These are phyloP conservation scores for Glonium stellatum DNA, from an alignment of 495 filamentous ascomycete genomes.

Conservation along the genomic window DNA sequence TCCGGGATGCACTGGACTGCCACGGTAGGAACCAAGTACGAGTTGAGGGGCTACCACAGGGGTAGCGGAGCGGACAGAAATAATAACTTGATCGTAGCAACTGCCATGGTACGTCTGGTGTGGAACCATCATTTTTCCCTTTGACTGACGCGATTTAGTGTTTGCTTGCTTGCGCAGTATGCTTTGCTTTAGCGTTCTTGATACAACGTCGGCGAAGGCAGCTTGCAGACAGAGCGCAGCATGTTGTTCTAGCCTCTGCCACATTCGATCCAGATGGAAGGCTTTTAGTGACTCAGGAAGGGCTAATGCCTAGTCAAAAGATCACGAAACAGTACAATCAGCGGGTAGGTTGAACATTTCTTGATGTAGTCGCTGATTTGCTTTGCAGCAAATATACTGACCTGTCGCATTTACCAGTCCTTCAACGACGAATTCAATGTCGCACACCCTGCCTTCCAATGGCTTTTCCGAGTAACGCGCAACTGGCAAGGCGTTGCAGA, in stretches of 20 bases:
- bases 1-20: conserved; percentile 89
- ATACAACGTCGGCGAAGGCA: conserved; percentile 49
- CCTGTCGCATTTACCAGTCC: conserved; percentile 38
- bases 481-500: conserved; percentile 65
- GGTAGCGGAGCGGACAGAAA: conserved; percentile 16
- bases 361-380: background rate
- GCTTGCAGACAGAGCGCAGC: conserved; percentile 61
- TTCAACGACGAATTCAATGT: conserved; percentile 71
- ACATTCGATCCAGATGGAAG: conserved; percentile 69
- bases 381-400: background rate
- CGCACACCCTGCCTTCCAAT: conserved; percentile 74
- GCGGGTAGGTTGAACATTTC: conserved; percentile 39
- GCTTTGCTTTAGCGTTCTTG: conserved; percentile 50
- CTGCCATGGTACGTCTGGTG: conserved; percentile 27
- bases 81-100: conserved; percentile 29
- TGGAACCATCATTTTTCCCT: background rate
- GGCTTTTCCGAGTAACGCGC: conserved; percentile 73
- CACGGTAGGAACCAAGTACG: conserved; percentile 61
- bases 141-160: conserved; percentile 39
- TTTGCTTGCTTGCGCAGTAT: conserved; percentile 51
- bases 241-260: conserved; percentile 68
- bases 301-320: conserved; percentile 70
- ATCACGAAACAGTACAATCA: conserved; percentile 75
- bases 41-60: conserved; percentile 31
- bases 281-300: conserved; percentile 72